Evolutionary conservation across 805 yeast species (phyloP).

Genomic region (Cyberlindnera veronae): DNA sequence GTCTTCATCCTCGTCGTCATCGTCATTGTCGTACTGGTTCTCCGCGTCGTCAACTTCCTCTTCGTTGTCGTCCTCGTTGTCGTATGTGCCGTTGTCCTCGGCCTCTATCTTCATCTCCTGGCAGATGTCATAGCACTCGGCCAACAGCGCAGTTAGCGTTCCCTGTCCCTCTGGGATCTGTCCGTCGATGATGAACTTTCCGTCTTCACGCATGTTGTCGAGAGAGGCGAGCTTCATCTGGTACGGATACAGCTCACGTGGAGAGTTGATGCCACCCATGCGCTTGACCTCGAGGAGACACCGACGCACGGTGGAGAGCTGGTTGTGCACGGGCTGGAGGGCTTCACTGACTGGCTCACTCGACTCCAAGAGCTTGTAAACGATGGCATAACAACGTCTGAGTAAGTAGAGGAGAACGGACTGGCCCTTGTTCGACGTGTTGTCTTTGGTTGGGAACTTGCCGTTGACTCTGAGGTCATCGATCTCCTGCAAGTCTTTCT

Average conservation of each 20-base stretch:
- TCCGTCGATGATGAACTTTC: conserved; percentile 83
- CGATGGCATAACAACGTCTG: conserved; percentile 86
- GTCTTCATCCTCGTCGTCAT: conserved; percentile 31
- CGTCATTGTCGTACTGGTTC: conserved; percentile 30
- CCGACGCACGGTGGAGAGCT: conserved; percentile 83
- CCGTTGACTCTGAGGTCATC: conserved; percentile 71
- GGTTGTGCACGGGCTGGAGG: conserved; percentile 89
- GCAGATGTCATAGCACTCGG: conserved; percentile 91
- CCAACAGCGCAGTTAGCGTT: conserved; percentile 81
- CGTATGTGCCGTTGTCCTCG: conserved; percentile 38
- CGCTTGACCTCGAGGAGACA: conserved; percentile 87
- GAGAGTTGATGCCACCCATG: conserved; percentile 85
- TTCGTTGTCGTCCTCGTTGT: conserved; percentile 27
- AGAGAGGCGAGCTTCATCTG: conserved; percentile 90
- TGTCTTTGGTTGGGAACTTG: conserved; percentile 37
- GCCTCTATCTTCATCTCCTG: conserved; percentile 88
- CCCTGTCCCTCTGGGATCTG: conserved; percentile 99
- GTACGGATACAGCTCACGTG: conserved; percentile 91
- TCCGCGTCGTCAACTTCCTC: conserved; percentile 14
- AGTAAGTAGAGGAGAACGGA: conserved; percentile 67
- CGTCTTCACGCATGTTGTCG: conserved; percentile 84
- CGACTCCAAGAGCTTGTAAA: conserved; percentile 84
- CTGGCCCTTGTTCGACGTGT: conserved; percentile 46
- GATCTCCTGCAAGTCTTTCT: conserved; percentile 65
- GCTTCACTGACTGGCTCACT: conserved; percentile 96